Base-by-base conservation (phyloP, 257 asterid genomes). In the Lavandula angustifolia region DNA sequence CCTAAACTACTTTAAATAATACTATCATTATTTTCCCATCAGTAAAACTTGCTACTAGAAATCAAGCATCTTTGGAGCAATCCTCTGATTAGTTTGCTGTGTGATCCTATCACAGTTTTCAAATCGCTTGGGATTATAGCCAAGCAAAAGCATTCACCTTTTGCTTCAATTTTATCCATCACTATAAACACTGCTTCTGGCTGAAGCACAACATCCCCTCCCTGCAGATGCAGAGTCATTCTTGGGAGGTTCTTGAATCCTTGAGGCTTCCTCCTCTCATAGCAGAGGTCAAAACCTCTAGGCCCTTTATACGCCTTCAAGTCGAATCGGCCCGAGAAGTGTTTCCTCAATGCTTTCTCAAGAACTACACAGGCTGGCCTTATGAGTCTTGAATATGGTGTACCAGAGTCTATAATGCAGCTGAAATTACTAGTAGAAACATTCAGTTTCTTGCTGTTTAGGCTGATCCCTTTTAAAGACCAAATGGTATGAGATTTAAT, bases 381-480 rank as follows among this genome's bases (percentile, higher is more conserved):
- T 17, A 60, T 31, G 49, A 70, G 56, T 54, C 70, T 66, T 13
- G 80, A 70, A 48, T 42, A 65, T 6, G 67, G 49, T 5, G 70
- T 52, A 2, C 76, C 70, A 0, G 80, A 37, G 66, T 75, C 80
- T 40, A 75, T 29, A 3, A 27, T 42, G 58, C 76, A 75, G 38
- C 62, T 56, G 44, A 22, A 22, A 22, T 11, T 11, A 40, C 8
- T 27, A 9, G 9, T 11, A 61, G 63, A 4, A 43, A 75, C 51
- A 0, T 57, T 58, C 1, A 75, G 64, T 49, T 43, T 69, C 9
- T 33, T 64, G 27, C 9, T 50, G 17, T 70, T 69, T 7, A 75
- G 6, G 68, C 72, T 75, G 9, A 75, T 62, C 5, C 74, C 75
- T 32, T 38, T 52, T 8, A 75, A 75, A 11, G 2, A 51, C 49